These are phyloP conservation scores for Pleurotus cornucopiae DNA, from an alignment of 768 basidiomycete species.

Conservation along the genomic window DNA sequence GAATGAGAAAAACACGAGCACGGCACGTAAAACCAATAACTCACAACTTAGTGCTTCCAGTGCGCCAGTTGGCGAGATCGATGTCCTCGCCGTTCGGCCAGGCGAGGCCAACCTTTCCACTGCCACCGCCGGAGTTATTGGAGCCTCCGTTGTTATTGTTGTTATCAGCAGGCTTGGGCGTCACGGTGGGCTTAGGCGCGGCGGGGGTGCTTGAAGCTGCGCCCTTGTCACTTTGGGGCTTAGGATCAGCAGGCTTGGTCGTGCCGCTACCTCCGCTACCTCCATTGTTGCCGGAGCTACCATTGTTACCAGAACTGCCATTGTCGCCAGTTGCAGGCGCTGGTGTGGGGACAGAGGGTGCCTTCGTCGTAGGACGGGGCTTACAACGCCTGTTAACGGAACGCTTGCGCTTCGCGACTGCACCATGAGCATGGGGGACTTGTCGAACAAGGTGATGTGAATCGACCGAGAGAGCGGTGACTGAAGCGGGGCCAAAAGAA, in stretches of 20 bases:
- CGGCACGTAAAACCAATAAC: constrained; percentile 10
- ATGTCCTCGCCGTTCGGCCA: constrained; percentile 59
- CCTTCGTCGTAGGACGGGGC: constrained; percentile 32
- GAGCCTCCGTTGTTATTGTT: background rate
- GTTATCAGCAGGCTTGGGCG: constrained; percentile 53
- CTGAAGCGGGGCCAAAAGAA: constrained; percentile 41
- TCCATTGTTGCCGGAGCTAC: constrained; percentile 2
- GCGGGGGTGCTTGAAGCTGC: no score
- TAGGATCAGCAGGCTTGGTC: constrained; percentile 47
- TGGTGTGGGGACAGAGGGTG: constrained; percentile 12
- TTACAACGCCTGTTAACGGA: constrained; percentile 53
- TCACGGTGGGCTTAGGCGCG: constrained; percentile 19
- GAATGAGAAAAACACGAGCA: background rate
- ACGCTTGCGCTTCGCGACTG: constrained; percentile 49
- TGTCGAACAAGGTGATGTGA: constrained; percentile 39
- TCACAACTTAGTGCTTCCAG: constrained; percentile 38
- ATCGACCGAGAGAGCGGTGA: constrained; percentile 49
- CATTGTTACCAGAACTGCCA: background rate
- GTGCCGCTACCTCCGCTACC: constrained; percentile 24
- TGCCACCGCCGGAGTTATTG: constrained; percentile 14
- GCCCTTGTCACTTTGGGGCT: constrained; percentile 11
- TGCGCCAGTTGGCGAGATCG: constrained; percentile 49
- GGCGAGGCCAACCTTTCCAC: constrained; percentile 56
- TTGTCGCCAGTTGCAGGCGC: background rate
- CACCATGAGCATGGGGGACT: constrained; percentile 36